Evolutionary conservation across 805 yeast species (phyloP), one percentile per base, ranked within the genome.

Genomic region (Zygoascus bituminiphila): DNA sequence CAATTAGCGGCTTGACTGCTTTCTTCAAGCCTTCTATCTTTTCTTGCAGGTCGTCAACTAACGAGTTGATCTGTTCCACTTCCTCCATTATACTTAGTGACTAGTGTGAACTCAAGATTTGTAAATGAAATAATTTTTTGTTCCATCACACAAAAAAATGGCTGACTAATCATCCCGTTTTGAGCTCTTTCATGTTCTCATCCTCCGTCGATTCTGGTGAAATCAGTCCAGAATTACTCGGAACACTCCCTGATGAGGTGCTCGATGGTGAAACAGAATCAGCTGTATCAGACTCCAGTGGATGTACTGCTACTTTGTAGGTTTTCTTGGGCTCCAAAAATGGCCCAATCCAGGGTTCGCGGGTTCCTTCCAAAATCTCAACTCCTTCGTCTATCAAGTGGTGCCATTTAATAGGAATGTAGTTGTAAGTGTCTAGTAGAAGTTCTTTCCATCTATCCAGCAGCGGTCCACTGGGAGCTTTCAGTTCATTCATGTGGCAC

Each of bases 31-130:
- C 46, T 20, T 49, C 55, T 15, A 61, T 31, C 9, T 54, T 53
- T 10, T 22, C 46, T 24, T 45, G 49, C 19, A 62, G 51, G 29
- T 50, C 42, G 26, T 48, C 57, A 2, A 59, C 45, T 20, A 55
- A 38, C n/a, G 39, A 33, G 23, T 48, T 45, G n/a, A 55, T 38
- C 40, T 42, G 47, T 9, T 56, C 49, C 8, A 54, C 35, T 9
- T 46, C 41, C 23, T 54, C 57, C 57, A 54, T 54, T 29, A 17
- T 39, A n/a, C n/a, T n/a, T n/a, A n/a, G n/a, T 10, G 17, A n/a
- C n/a, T n/a, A n/a, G n/a, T n/a, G n/a, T n/a, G n/a, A n/a, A n/a
- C n/a, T n/a, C n/a, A n/a, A n/a, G n/a, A n/a, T n/a, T n/a, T n/a
- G n/a, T n/a, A n/a, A n/a, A n/a, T n/a, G n/a, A n/a, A n/a, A n/a